Base-by-base conservation (phyloP, 1,139 yeast genomes). In the Geotrichum klebahnii region DNA sequence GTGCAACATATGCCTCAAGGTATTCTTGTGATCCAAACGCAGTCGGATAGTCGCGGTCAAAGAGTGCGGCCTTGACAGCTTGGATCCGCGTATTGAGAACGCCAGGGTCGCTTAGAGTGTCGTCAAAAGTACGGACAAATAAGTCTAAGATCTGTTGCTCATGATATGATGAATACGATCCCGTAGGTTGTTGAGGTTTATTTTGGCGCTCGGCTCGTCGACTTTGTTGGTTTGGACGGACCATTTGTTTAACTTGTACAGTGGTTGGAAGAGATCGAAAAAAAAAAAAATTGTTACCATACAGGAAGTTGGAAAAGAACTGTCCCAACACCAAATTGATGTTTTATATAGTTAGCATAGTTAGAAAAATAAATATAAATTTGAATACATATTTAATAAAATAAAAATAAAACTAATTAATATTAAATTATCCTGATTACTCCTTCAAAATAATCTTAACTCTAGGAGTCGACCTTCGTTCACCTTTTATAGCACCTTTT, bases 1-100 rank as follows among this genome's bases (percentile, higher is more conserved):
- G 71, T 19, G 82, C 78, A 14, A 83, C 86, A 61, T 88, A 88
- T 0, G 95, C 95, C 58, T 77, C 76, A 44, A 95, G 70, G 59
- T 84, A 82, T 48, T 74, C 77, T 50, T 78, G 82, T 46, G 70
- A 68, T 50, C 78, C 78, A 64, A 88, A 88, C 0, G 96, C 96
- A 23, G 72, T 69, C 2, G 74, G 56, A 62, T 86, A 88, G 56
- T 86, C 81, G 57, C 96, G 70, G 47, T 85, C 78, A 65, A 71
- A 88, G 26, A 88, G 69, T 49, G 79, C 78, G 1, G 81, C 75
- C 61, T 88, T 88, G 26, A 88, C 95, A 1, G 63, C 59, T 62
- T 88, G 96, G 24, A 88, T 78, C 12, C 44, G 50, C 3, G 22
- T 26, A 19, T 39, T 33, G 5, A 49, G 35, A 2, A 24, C 32